phyloP scores from a whole-genome alignment of 257 asterid genomes.

The Capsicum pubescens region DNA sequence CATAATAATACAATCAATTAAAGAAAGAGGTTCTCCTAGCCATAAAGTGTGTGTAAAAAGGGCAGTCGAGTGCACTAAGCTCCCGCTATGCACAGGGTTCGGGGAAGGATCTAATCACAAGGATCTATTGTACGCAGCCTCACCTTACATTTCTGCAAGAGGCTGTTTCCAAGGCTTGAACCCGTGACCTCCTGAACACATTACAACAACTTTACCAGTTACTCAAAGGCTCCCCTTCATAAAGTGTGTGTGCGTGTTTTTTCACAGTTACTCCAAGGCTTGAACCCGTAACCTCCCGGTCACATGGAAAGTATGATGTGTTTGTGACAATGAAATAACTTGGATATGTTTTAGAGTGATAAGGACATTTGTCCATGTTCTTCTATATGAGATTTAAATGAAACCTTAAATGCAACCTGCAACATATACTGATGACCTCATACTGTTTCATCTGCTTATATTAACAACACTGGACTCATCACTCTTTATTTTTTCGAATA shows the following conservation, averaged over 20 bases:
- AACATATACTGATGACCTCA: slow-evolving; percentile 63
- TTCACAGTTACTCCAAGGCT: too few species aligned
- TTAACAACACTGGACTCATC: slow-evolving; percentile 53
- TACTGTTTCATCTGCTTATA: slow-evolving; percentile 62
- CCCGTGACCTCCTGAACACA: too few species aligned
- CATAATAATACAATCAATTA: background rate
- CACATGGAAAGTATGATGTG: background rate
- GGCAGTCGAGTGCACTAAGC: too few species aligned
- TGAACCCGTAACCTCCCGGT: too few species aligned
- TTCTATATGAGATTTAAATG: slow-evolving; percentile 48
- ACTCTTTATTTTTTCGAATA: slow-evolving; percentile 18
- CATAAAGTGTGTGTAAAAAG: background rate
- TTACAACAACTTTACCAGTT: too few species aligned
- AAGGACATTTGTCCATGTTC: slow-evolving; percentile 18
- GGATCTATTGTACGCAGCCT: too few species aligned
- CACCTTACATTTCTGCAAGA: too few species aligned
- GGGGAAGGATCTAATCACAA: too few species aligned
- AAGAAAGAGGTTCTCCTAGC: background rate
- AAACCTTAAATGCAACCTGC: slow-evolving; percentile 58
- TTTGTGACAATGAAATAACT: background rate
- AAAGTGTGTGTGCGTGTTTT: too few species aligned
- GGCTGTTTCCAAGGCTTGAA: too few species aligned
- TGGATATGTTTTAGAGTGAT: background rate
- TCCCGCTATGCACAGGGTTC: too few species aligned
- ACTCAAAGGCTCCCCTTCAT: too few species aligned